These are phyloP conservation scores for Priceomyces carsonii DNA, from an alignment of 805 yeast genomes.

Conservation along the genomic window DNA sequence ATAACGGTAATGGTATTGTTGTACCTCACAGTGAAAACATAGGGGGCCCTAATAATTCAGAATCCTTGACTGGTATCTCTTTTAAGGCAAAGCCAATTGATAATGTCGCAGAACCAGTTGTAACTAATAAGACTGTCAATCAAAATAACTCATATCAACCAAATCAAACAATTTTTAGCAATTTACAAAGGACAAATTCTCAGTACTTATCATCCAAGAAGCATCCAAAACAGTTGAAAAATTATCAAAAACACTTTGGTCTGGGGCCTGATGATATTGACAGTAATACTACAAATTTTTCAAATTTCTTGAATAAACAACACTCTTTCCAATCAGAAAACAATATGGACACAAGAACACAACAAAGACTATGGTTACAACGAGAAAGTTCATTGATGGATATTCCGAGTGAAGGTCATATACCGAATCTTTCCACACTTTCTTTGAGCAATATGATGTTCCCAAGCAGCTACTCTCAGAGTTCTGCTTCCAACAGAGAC, in stretches of 20 bases:
- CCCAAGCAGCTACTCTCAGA: conserved; percentile 30
- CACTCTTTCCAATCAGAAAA: conserved; percentile 8
- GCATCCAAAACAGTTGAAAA: conserved; percentile 16
- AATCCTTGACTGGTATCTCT: conserved; percentile 31
- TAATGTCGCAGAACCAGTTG: conserved; percentile 30
- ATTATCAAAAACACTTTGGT: conserved; percentile 4
- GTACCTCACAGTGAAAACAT: conserved; percentile 4
- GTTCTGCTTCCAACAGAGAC: conserved; percentile 18
- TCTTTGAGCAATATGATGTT: conserved; percentile 42
- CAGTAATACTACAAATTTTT: conserved; percentile 30
- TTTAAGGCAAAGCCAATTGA: conserved; percentile 29
- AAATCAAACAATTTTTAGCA: conserved; percentile 41
- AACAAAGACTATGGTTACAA: conserved; percentile 82
- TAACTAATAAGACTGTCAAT: conserved; percentile 29
- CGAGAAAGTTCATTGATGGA: conserved; percentile 73
- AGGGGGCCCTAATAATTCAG: conserved; percentile 13
- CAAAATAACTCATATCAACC: conserved; percentile 44
- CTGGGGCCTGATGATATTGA: conserved; percentile 7
- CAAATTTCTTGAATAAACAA: conserved; percentile 25
- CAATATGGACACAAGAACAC: conserved; percentile 65
- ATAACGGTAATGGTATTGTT: conserved; percentile 3
- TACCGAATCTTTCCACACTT: conserved; percentile 38
- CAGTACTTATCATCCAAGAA: conserved; percentile 30
- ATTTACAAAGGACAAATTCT: conserved; percentile 39
- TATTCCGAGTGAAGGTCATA: conserved; percentile 32